Evolutionary conservation across 768 basidiomycete genomes (phyloP), one percentile per base, ranked within the genome.

Genomic region (Tulasnella sp.): DNA sequence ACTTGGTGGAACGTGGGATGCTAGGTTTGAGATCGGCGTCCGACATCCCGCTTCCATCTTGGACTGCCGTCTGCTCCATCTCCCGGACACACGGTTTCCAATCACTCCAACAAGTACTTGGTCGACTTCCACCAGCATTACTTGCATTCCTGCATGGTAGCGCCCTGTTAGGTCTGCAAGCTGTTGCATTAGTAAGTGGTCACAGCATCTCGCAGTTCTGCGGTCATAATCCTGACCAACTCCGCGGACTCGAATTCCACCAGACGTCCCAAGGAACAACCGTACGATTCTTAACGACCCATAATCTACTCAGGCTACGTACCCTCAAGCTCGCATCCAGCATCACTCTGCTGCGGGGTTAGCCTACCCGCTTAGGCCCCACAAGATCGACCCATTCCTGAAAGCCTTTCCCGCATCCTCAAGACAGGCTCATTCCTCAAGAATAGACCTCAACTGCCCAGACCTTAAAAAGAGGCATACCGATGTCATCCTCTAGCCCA

Each of bases 1-100:
- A 16, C 46, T 61, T n/a, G 57, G n/a, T 61, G n/a, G 57, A 61
- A 61, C 57, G 57, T 61, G 57, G 57, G 57, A 61, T 61, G n/a
- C 57, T 61, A 23, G 18, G 23, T n/a, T 29, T 23, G 9, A 5
- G 57, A 26, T 5, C 57, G 57, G 57, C 57, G 57, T 61, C 57
- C 57, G 57, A 2, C 2, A 61, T 23, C 11, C 57, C 57, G 57
- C 57, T 61, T 29, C 4, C n/a, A 61, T 26, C n/a, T 29, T 29
- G 57, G 57, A 29, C 57, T 61, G 57, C 57, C n/a, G n/a, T n/a
- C 23, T 61, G 57, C 57, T 61, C n/a, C 11, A 29, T 61, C 57
- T 29, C 51, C 7, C n/a, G 11, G n/a, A 26, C 57, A 7, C 57
- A 61, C 18, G 7, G 16, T 61, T 61, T 23, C 57, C 57, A 29